Base-by-base conservation (phyloP, 306 rosid genomes). In the Vigna nakashimae region DNA sequence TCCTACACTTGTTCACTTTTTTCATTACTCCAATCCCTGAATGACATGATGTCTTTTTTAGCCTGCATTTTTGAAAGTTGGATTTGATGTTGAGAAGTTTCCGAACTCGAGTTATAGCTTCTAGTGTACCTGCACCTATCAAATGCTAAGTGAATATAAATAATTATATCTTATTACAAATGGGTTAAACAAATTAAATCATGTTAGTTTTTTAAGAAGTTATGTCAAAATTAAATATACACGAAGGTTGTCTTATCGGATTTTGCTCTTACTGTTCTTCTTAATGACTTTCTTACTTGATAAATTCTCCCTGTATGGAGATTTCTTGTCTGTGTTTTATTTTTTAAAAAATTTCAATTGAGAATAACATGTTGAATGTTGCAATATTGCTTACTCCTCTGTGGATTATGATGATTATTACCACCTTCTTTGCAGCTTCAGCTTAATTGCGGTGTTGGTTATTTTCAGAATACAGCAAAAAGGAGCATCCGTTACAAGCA, bases 361-460 rank as follows among this genome's bases (percentile, higher is more conserved):
- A 32, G 30, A 76, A 43, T 49, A 45, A 52, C 12, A 42, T 28
- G 40, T 32, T 79, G 71, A 15, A 43, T 79, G 78, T 51, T 18
- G 49, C n/a, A 13, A 8, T 48, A 28, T 53, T 69, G 56, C 7
- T 59, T 79, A 16, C 63, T 30, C 26, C 40, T 56, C 13, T 38
- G 64, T 60, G 55, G 38, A 60, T 2, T 71, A 12, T 74, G 52
- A 36, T 74, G 71, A 64, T 76, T 68, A 5, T 48, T 56, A 30
- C 60, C 40, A 53, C 74, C 46, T 24, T 65, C 48, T 89, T 63
- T 79, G 90, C 86, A 85, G 90, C 86, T 83, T 77, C 98, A 73
- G 77, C 68, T 82, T 38, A 83, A 83, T 0, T 64, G 78, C 77
- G 36, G 85, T 28, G 83, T 80, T 86, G 69, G 79, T 22, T 81